Conservation (phyloP, 1,284 basidiomycete genomes). For the Exobasidium cylindrosporum region DNA sequence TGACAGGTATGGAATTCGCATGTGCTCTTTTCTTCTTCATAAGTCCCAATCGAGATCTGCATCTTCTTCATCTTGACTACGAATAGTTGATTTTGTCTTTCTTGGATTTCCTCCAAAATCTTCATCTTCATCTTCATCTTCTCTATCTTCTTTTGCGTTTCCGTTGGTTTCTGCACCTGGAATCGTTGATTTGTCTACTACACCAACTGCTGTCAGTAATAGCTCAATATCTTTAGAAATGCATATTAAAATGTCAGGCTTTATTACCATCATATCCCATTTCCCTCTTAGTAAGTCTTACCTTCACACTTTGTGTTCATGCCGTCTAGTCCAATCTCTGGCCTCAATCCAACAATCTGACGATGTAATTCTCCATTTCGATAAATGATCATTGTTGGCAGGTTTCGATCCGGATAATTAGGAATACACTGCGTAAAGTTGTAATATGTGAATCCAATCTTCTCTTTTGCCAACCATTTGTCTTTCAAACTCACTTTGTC, state of each 20-base stretch:
- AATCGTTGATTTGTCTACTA: slow-evolving; percentile 34
- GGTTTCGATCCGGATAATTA: slow-evolving; percentile 84
- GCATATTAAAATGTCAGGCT: too few species aligned
- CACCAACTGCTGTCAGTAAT: slow-evolving; percentile 47
- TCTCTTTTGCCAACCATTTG: neutral
- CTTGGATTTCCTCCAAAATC: slow-evolving; percentile 16
- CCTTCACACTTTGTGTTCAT: slow-evolving; percentile 79
- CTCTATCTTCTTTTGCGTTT: slow-evolving; percentile 14
- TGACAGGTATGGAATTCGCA: too few species aligned
- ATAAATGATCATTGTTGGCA: slow-evolving; percentile 91
- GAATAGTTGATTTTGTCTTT: slow-evolving; percentile 19
- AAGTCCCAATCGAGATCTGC: slow-evolving; percentile 53
- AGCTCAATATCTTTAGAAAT: slow-evolving; percentile 44
- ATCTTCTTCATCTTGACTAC: slow-evolving; percentile 45
- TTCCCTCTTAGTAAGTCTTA: slow-evolving; percentile 51
- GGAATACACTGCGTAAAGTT: slow-evolving; percentile 71
- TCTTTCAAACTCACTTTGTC: slow-evolving; percentile 59
- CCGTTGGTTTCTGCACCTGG: slow-evolving; percentile 25
- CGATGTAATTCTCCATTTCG: slow-evolving; percentile 82
- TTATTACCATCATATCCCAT: slow-evolving; percentile 1
- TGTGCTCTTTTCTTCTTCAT: slow-evolving; percentile 3
- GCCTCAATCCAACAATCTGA: slow-evolving; percentile 70
- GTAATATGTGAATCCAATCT: neutral
- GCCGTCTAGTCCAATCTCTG: slow-evolving; percentile 65
- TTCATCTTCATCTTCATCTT: slow-evolving; percentile 18